Conservation (phyloP, 2,329 filamentous ascomycete species). For the Alternaria sp. region DNA sequence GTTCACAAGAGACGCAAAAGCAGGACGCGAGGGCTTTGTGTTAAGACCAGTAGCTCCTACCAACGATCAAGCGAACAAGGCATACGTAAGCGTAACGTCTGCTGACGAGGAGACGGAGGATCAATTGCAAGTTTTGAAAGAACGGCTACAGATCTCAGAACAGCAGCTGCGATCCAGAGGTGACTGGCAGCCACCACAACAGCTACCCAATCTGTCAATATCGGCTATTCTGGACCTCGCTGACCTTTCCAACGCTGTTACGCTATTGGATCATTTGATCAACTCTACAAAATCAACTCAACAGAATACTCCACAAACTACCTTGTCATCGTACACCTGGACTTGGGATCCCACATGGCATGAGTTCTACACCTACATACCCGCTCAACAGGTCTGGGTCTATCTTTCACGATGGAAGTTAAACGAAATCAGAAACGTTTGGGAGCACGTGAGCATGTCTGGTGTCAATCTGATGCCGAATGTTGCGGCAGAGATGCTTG, state of each 20-base stretch:
- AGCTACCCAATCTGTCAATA: neutral
- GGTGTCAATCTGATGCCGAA: slow-evolving; percentile 13
- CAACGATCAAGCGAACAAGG: neutral
- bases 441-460: slow-evolving; percentile 22
- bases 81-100: slow-evolving; percentile 1
- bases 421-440: slow-evolving; percentile 16
- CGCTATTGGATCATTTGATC: slow-evolving; percentile 17
- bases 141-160: neutral
- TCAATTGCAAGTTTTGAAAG: slow-evolving; percentile 10
- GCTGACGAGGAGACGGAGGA: neutral
- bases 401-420: slow-evolving; percentile 25
- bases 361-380: slow-evolving; percentile 24
- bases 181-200: slow-evolving; percentile 16
- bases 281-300: slow-evolving; percentile 1
- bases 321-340: slow-evolving; percentile 18
- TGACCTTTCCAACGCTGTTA: slow-evolving; percentile 21
- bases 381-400: slow-evolving; percentile 9
- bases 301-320: slow-evolving; percentile 10
- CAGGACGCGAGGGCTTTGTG: neutral
- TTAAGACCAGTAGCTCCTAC: neutral
- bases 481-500: slow-evolving; percentile 17
- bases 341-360: slow-evolving; percentile 25
- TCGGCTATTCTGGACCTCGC: slow-evolving; percentile 20
- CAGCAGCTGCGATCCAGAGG: slow-evolving; percentile 10
- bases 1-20: slow-evolving; percentile 1